Percentiles rank a stretch among this genome's conserved stretches.
Evolutionary conservation across 148 eudicot genomes (phyloP).

Genomic region (Vaccinium vitisidaea): DNA sequence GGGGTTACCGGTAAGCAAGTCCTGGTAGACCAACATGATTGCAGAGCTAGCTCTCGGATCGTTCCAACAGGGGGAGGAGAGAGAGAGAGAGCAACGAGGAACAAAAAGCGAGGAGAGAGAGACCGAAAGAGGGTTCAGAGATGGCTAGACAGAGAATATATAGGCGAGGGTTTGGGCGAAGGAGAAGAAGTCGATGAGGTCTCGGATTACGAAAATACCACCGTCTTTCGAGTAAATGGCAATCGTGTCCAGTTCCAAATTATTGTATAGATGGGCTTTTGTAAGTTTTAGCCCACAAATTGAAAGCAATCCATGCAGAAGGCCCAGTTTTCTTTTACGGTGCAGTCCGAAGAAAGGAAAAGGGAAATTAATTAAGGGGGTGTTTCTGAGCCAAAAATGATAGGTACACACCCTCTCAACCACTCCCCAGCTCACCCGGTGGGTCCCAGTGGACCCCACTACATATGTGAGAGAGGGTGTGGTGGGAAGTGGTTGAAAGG

Average conservation of each 20-base stretch:
- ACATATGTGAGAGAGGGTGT: too few species aligned
- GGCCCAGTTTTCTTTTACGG: too few species aligned
- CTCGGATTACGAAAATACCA: not conserved
- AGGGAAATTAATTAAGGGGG: too few species aligned
- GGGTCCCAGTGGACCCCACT: too few species aligned
- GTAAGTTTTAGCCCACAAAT: not conserved
- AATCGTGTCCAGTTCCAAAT: not conserved
- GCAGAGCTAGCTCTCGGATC: conserved; percentile 1
- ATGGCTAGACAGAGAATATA: not conserved
- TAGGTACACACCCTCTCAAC: too few species aligned
- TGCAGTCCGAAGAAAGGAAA: too few species aligned
- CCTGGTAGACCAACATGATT: conserved; percentile 26
- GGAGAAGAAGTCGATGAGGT: not conserved
- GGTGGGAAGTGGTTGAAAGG: too few species aligned
- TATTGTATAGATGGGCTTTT: not conserved
- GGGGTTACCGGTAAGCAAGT: conserved; percentile 17
- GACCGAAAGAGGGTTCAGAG: not conserved
- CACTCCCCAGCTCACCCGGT: too few species aligned
- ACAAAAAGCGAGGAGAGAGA: not conserved
- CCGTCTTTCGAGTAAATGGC: not conserved
- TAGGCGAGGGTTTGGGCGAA: conserved; percentile 9
- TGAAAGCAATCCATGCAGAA: not conserved
- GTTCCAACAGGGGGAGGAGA: not conserved
- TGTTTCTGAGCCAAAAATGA: too few species aligned
- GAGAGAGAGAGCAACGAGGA: not conserved